phyloP scores from a whole-genome alignment of 2,329 filamentous ascomycete species.

The Pseudogymnoascus sp. region DNA sequence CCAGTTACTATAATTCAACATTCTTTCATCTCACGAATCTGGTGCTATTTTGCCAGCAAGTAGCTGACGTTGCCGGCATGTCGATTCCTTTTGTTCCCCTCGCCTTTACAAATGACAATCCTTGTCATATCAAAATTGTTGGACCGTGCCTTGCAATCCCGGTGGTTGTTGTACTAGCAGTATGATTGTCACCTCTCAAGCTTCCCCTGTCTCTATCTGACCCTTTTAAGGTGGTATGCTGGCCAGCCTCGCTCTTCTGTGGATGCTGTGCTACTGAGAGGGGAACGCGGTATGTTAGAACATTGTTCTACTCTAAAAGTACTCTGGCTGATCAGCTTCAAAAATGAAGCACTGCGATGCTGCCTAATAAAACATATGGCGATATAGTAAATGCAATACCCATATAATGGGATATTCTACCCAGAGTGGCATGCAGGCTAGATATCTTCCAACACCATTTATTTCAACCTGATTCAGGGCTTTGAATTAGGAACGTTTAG shows the following conservation, averaged over 20 bases:
- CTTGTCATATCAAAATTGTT: conserved; percentile 30
- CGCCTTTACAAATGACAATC: conserved; percentile 28
- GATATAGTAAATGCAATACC: conserved; percentile 3
- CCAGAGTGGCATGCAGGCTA: neutral
- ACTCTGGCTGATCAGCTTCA: neutral
- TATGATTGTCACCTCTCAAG: conserved; percentile 27
- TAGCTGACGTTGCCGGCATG: conserved; percentile 27
- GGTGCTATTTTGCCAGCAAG: conserved; percentile 32
- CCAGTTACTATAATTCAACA: neutral
- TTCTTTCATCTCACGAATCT: neutral
- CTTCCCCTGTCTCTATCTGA: conserved; percentile 7
- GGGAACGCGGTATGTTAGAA: conserved; percentile 30
- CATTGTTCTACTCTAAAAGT: neutral
- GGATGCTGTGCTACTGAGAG: conserved; percentile 46
- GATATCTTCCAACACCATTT: neutral
- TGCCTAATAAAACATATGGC: neutral
- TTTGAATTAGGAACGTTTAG: neutral
- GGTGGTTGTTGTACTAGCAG: conserved; percentile 40
- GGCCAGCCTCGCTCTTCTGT: conserved; percentile 46
- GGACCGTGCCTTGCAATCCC: conserved; percentile 10
- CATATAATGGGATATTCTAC: neutral
- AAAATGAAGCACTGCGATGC: neutral
- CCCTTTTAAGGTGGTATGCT: conserved; percentile 39
- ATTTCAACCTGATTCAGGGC: neutral
- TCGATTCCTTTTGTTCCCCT: neutral